Evolutionary conservation across 352 stramenopile species (phyloP).

Genomic region (Achlya hypogyna): DNA sequence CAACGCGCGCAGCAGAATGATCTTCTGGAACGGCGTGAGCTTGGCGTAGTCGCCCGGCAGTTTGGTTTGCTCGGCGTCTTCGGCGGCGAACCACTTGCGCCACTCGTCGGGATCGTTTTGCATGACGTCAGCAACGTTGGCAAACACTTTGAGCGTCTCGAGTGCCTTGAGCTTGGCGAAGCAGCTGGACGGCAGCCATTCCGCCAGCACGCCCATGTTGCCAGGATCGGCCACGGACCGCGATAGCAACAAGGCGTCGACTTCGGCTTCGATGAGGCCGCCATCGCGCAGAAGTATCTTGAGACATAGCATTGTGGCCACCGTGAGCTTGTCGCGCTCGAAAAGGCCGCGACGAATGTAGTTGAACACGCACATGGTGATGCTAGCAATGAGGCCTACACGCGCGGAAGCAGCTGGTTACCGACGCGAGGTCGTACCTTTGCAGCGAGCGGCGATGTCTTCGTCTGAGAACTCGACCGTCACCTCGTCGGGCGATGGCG

Average conservation of each 20-base stretch:
- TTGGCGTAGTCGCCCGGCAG: constrained; percentile 90
- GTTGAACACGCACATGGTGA: constrained; percentile 93
- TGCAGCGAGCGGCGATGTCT: constrained; percentile 74
- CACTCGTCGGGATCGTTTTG: constrained; percentile 96
- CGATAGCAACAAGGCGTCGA: constrained; percentile 88
- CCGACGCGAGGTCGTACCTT: neutral
- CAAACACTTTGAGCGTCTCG: constrained; percentile 87
- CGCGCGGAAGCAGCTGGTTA: neutral
- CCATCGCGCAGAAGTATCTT: constrained; percentile 90
- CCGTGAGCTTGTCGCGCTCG: constrained; percentile 92
- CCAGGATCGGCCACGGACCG: constrained; percentile 80
- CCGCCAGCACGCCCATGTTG: constrained; percentile 87
- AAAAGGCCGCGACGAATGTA: constrained; percentile 93
- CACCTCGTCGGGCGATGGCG: constrained; percentile 23
- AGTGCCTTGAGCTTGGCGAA: constrained; percentile 92
- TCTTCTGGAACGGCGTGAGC: constrained; percentile 65
- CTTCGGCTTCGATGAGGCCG: constrained; percentile 70
- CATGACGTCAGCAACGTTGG: constrained; percentile 90
- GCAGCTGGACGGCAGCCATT: constrained; percentile 86
- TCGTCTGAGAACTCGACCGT: constrained; percentile 79
- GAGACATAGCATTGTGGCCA: constrained; percentile 90
- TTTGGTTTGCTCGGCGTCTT: constrained; percentile 91
- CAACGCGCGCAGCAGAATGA: constrained; percentile 88
- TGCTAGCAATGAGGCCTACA: constrained; percentile 83
- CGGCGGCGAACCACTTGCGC: constrained; percentile 92